A percentile compares a stretch with the other conserved stretches of the same genome.
phyloP scores from a whole-genome alignment of 805 yeast species.

The Kuraishia piskuri region DNA sequence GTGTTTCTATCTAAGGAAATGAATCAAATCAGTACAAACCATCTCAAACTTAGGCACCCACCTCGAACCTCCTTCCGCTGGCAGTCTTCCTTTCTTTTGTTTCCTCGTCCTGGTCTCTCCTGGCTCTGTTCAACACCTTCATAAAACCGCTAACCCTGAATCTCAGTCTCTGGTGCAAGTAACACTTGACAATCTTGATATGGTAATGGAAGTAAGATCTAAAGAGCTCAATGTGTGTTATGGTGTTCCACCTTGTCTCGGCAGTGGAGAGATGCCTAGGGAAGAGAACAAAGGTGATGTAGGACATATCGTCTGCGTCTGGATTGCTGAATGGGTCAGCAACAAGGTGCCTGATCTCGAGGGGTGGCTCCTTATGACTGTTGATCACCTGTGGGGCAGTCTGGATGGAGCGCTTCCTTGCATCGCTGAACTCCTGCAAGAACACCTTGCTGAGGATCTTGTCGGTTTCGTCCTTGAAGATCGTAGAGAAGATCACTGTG shows the following conservation, averaged over 20 bases:
- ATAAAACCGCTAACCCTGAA: conserved; percentile 88
- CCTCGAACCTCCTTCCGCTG: conserved; percentile 58
- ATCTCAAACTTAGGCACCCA: conserved; percentile 14
- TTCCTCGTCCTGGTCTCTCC: conserved; percentile 81
- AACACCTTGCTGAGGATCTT: conserved; percentile 84
- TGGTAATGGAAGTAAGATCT: conserved; percentile 98
- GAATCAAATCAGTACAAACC: not conserved
- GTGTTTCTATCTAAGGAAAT: no score
- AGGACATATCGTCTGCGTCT: conserved; percentile 27
- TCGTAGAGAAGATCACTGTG: conserved; percentile 90
- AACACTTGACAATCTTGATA: conserved; percentile 96
- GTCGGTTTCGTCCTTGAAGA: conserved; percentile 95
- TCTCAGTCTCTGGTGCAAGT: conserved; percentile 97
- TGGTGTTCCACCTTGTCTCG: conserved; percentile 69
- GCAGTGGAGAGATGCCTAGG: conserved; percentile 67
- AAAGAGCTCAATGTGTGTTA: conserved; percentile 85
- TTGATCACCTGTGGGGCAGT: conserved; percentile 97
- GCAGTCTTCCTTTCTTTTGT: conserved; percentile 52
- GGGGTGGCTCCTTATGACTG: conserved; percentile 86
- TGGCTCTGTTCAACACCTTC: conserved; percentile 93
- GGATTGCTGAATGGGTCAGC: conserved; percentile 22
- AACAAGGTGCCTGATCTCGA: conserved; percentile 55
- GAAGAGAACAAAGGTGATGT: conserved; percentile 66
- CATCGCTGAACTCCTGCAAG: conserved; percentile 90
- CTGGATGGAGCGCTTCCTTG: conserved; percentile 90